A percentile compares a stretch with the other conserved stretches of the same genome.
Evolutionary conservation across 805 yeast genomes (phyloP).

Genomic region (Lipomyces spencermartinsiae): DNA sequence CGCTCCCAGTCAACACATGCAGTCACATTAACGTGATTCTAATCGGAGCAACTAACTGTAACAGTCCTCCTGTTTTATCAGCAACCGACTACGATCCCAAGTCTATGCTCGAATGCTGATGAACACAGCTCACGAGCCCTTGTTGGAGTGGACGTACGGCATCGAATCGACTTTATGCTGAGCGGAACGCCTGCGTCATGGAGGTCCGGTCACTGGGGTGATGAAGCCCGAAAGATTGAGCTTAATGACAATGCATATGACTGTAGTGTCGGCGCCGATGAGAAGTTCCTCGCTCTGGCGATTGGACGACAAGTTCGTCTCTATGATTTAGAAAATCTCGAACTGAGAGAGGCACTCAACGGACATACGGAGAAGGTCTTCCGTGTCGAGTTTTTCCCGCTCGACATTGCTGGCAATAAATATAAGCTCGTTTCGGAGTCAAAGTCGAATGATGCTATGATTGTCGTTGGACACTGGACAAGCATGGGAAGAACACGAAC

Average conservation of each 20-base stretch:
- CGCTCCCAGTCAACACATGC: no score
- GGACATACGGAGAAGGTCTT: no score
- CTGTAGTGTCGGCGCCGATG: no score
- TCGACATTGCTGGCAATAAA: not conserved
- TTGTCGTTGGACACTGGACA: constrained; percentile 4
- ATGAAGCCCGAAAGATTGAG: constrained; percentile 1
- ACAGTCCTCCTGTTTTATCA: no score
- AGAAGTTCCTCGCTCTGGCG: no score
- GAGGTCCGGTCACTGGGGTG: not conserved
- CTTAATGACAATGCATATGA: not conserved
- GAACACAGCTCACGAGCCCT: not conserved
- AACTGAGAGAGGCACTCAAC: no score
- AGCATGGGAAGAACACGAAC: no score
- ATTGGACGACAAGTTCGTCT: no score
- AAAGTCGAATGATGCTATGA: constrained; percentile 1
- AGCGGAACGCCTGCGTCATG: constrained; percentile 6
- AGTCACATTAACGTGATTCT: no score
- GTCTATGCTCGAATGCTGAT: not conserved
- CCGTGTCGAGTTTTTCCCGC: constrained; percentile 7
- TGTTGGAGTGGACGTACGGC: not conserved
- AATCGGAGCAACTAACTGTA: no score
- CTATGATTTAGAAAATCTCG: no score
- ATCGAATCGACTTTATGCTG: constrained; percentile 4
- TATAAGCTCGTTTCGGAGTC: constrained; percentile 3
- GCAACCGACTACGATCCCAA: not conserved